Conservation (phyloP, 2,329 filamentous ascomycete genomes). For the Aschersonia sp. region DNA sequence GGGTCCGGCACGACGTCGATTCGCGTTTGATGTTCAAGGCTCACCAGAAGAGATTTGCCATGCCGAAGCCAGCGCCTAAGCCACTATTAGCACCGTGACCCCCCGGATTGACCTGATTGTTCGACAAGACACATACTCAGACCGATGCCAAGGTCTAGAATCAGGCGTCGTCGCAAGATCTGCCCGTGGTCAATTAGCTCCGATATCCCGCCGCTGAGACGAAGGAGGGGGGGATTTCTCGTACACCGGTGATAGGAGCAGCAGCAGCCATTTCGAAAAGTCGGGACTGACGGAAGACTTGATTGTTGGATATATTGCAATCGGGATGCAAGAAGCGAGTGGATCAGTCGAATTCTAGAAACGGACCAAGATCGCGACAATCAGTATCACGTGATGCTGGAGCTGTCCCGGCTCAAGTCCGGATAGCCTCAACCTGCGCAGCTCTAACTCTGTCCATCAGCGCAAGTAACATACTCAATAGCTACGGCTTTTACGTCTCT, state of each 20-base stretch:
- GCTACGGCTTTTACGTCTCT: no score
- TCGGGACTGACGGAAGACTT: background rate
- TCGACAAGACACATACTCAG: conserved; percentile 31
- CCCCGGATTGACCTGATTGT: background rate
- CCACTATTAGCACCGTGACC: conserved; percentile 17
- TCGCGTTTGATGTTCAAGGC: conserved; percentile 8
- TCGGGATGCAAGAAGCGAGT: no score
- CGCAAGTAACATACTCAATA: background rate
- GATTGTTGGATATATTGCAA: background rate
- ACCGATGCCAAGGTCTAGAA: conserved; percentile 39
- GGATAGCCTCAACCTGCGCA: no score
- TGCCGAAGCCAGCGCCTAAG: conserved; percentile 36
- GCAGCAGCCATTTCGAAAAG: conserved; percentile 35
- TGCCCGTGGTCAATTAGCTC: conserved; percentile 28
- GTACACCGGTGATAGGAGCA: conserved; percentile 45
- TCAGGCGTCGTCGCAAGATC: conserved; percentile 47
- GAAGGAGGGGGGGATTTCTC: conserved; percentile 8
- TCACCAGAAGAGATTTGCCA: conserved; percentile 46
- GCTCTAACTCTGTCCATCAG: background rate
- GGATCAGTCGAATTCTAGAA: background rate
- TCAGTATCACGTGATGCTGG: background rate
- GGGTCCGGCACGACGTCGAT: conserved; percentile 1
- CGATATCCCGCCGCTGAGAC: conserved; percentile 4
- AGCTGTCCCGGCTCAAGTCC: background rate
- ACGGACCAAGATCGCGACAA: background rate